These are phyloP conservation scores for Mycoemilia scoparia DNA, from an alignment of 192 early-diverging fungal genomes.

Conservation along the genomic window DNA sequence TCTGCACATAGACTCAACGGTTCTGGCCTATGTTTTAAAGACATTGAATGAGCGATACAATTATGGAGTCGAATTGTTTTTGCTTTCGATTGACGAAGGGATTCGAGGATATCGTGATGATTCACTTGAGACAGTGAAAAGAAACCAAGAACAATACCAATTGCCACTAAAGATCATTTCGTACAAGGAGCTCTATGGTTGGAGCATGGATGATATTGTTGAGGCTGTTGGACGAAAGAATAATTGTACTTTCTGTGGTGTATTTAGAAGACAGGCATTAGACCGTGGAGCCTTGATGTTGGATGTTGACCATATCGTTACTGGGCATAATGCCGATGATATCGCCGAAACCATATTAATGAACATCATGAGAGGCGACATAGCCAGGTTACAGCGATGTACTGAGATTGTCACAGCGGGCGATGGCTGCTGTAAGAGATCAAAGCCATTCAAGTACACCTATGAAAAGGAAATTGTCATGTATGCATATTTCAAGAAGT, in stretches of 20 bases:
- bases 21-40: constrained; percentile 88
- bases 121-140: constrained; percentile 91
- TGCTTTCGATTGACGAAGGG: constrained; percentile 95
- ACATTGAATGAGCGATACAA: constrained; percentile 77
- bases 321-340: constrained; percentile 98
- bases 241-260: constrained; percentile 99
- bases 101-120: constrained; percentile 97
- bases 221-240: constrained; percentile 87
- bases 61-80: constrained; percentile 76
- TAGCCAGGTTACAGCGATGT: constrained; percentile 77
- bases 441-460: constrained; percentile 97
- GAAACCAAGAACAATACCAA: constrained; percentile 84
- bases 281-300: constrained; percentile 86
- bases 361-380: constrained; percentile 93
- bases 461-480: constrained; percentile 99
- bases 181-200: constrained; percentile 89
- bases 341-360: constrained; percentile 97
- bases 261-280: constrained; percentile 91
- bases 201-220: constrained; percentile 98
- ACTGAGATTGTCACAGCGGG: constrained; percentile 76
- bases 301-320: constrained; percentile 87
- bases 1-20: constrained; percentile 68
- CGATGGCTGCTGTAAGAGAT: constrained; percentile 57
- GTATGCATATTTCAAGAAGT: constrained; percentile 92
- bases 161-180: constrained; percentile 88